Percentiles rank a stretch among this genome's conserved stretches.
Evolutionary conservation across 1,139 yeast genomes (phyloP).

Genomic region (Pichia sp.): DNA sequence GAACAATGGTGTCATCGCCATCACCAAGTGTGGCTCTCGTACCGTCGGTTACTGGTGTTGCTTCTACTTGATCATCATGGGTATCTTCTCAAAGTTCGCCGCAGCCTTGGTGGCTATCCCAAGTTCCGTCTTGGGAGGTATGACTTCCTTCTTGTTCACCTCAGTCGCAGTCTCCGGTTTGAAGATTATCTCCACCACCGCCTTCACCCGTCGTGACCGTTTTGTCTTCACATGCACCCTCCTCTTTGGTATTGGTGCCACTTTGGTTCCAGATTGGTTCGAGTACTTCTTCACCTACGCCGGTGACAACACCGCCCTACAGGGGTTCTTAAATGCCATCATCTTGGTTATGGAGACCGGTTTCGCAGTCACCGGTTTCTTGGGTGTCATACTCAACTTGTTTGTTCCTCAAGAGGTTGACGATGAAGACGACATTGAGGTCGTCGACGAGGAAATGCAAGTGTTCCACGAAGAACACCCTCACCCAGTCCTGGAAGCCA

Average conservation of each 20-base stretch:
- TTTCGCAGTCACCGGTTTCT: slow-evolving; percentile 75
- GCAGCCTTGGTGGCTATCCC: slow-evolving; percentile 88
- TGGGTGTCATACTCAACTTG: slow-evolving; percentile 69
- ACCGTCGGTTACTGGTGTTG: slow-evolving; percentile 88
- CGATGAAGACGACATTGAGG: slow-evolving; percentile 43
- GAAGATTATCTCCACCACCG: slow-evolving; percentile 67
- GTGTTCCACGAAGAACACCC: slow-evolving; percentile 17
- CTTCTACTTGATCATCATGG: slow-evolving; percentile 77
- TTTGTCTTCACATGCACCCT: slow-evolving; percentile 74
- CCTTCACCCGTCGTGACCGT: slow-evolving; percentile 83
- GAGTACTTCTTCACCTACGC: slow-evolving; percentile 65
- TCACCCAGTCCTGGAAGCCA: slow-evolving; percentile 18
- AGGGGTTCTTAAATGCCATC: slow-evolving; percentile 77
- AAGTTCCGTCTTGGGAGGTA: slow-evolving; percentile 80
- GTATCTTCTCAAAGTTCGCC: slow-evolving; percentile 81
- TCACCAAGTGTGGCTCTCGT: slow-evolving; percentile 86
- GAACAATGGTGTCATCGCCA: slow-evolving; percentile 87
- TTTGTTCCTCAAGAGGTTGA: slow-evolving; percentile 68
- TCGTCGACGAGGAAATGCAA: slow-evolving; percentile 27
- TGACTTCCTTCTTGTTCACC: slow-evolving; percentile 85
- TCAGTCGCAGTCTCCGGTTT: slow-evolving; percentile 89
- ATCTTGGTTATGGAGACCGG: slow-evolving; percentile 82
- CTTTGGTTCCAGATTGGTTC: slow-evolving; percentile 76
- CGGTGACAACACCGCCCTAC: slow-evolving; percentile 59
- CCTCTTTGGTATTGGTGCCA: slow-evolving; percentile 75